phyloP scores from a whole-genome alignment of 1,284 basidiomycete species.

The Cystobasidium pallidum region DNA sequence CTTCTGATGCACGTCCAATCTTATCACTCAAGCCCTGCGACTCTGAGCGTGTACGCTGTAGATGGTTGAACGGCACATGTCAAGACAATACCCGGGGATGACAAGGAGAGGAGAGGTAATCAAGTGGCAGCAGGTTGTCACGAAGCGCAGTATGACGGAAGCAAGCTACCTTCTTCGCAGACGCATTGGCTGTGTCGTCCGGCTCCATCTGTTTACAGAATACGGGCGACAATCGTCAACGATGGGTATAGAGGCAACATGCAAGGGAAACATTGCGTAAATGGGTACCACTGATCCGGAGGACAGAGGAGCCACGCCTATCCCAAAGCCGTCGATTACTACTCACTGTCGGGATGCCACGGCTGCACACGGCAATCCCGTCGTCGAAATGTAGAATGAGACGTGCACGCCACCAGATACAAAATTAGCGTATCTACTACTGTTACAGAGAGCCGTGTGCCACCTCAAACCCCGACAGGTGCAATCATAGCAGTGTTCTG shows the following conservation, averaged over 20 bases:
- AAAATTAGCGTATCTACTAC: not conserved
- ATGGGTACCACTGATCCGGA: too few relatives aligned
- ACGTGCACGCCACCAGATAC: constrained; percentile 13
- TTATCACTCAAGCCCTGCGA: not conserved
- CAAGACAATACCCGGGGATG: not conserved
- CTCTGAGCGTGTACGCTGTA: constrained; percentile 12
- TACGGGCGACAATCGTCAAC: not conserved
- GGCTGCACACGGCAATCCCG: too few relatives aligned
- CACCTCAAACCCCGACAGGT: constrained; percentile 21
- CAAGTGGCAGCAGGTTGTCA: constrained; percentile 20
- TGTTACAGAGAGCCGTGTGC: not conserved
- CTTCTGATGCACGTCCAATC: too few relatives aligned
- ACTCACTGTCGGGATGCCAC: too few relatives aligned
- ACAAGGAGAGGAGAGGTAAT: not conserved
- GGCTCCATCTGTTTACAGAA: not conserved
- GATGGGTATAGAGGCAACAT: not conserved
- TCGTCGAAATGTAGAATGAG: not conserved
- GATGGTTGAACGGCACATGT: not conserved
- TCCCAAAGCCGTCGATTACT: too few relatives aligned
- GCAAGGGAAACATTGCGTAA: too few relatives aligned
- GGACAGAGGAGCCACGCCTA: too few relatives aligned
- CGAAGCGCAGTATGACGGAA: not conserved
- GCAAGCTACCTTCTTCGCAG: constrained; percentile 21
- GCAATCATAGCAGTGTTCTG: constrained; percentile 34
- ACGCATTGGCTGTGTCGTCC: not conserved